phyloP scores from a whole-genome alignment of 148 eudicot genomes.

The Chenopodium berlandieri region DNA sequence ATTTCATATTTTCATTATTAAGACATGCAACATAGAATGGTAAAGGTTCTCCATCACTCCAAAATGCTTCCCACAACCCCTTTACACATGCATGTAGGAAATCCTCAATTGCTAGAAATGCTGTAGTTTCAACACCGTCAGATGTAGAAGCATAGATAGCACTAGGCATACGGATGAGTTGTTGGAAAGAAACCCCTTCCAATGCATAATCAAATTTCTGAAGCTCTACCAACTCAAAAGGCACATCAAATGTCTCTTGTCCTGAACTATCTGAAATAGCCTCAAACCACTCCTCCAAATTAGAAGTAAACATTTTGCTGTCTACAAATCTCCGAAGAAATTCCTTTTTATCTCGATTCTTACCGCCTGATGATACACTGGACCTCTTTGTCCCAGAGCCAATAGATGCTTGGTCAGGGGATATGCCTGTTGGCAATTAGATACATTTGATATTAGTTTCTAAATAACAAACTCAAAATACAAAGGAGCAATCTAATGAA shows the following conservation, averaged over 20 bases:
- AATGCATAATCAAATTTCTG: constrained; percentile 94
- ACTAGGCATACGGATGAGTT: constrained; percentile 92
- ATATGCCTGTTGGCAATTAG: constrained; percentile 49
- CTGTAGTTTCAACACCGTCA: constrained; percentile 59
- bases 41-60: constrained; percentile 65
- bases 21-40: constrained; percentile 73
- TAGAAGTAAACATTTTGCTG: constrained; percentile 48
- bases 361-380: constrained; percentile 64
- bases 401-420: constrained; percentile 73
- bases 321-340: constrained; percentile 80
- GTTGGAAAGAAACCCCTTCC: constrained; percentile 86
- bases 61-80: constrained; percentile 93
- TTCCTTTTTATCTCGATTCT: constrained; percentile 58
- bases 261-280: constrained; percentile 44
- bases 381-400: constrained; percentile 81
- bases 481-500: not conserved
- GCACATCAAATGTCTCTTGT: constrained; percentile 57
- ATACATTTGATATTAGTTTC: not conserved
- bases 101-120: constrained; percentile 85
- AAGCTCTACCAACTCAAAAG: constrained; percentile 87
- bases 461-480: not conserved
- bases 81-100: constrained; percentile 79
- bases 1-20: constrained; percentile 58
- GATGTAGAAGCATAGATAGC: constrained; percentile 83
- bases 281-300: constrained; percentile 73